phyloP scores from a whole-genome alignment of 345 rosid genomes.

The Syzygium aromaticum region DNA sequence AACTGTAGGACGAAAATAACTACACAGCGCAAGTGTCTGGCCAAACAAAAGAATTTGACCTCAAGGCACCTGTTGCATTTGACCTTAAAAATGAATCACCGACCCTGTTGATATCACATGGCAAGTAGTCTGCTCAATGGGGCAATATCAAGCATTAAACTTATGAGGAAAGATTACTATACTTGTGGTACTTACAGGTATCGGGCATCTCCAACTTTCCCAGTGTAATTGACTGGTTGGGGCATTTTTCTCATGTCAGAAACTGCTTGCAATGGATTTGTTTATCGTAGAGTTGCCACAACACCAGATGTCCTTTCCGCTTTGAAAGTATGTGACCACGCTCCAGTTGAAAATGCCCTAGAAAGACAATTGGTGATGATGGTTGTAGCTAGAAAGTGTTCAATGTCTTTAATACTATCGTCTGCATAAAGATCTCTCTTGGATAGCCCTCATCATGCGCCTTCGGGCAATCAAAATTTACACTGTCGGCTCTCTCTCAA shows the following conservation, averaged over 20 bases:
- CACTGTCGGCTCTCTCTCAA: constrained; percentile 73
- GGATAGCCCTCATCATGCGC: constrained; percentile 63
- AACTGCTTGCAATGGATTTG: constrained; percentile 80
- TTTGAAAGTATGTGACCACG: constrained; percentile 87
- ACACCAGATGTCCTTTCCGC: constrained; percentile 89
- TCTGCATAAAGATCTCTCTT: constrained; percentile 67
- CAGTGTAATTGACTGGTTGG: constrained; percentile 75
- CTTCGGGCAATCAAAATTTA: constrained; percentile 67
- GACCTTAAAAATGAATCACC: neutral
- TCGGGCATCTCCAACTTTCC: constrained; percentile 96
- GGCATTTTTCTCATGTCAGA: constrained; percentile 78
- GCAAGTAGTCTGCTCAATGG: neutral
- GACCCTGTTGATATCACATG: neutral
- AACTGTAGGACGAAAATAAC: too few relatives aligned
- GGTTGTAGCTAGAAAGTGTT: constrained; percentile 80
- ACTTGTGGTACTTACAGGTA: constrained; percentile 70
- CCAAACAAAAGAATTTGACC: neutral
- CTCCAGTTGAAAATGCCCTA: constrained; percentile 94
- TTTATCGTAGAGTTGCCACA: constrained; percentile 77
- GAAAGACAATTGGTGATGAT: constrained; percentile 77
- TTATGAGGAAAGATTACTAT: neutral
- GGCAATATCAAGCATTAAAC: neutral
- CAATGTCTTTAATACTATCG: constrained; percentile 46
- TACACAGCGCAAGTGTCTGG: too few relatives aligned
- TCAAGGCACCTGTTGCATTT: neutral